phyloP scores from a whole-genome alignment of 2,329 filamentous ascomycete species.

The Thielaviopsis ethacetica region DNA sequence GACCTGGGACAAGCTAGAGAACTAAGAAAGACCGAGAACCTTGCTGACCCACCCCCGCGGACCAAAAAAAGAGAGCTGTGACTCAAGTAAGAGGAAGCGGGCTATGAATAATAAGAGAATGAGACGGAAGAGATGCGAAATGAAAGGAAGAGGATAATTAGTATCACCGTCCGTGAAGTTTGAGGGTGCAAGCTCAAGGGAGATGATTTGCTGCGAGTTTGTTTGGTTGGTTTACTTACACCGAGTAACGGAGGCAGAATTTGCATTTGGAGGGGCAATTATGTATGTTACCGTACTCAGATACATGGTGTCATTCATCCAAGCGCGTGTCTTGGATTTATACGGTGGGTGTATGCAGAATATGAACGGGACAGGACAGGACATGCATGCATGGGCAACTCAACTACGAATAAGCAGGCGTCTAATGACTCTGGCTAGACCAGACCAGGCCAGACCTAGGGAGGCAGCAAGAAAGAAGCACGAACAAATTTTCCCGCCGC shows the following conservation, averaged over 20 bases:
- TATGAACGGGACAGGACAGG: background rate
- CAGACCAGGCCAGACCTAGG: no score
- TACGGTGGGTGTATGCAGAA: background rate
- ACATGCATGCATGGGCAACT: no score
- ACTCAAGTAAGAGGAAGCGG: background rate
- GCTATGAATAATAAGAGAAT: background rate
- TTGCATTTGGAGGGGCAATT: background rate
- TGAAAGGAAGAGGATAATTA: background rate
- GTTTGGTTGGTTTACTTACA: background rate
- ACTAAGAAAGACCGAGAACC: background rate
- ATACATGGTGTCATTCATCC: background rate
- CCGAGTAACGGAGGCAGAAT: background rate
- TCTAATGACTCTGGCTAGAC: background rate
- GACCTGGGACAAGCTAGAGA: background rate
- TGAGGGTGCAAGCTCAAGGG: background rate
- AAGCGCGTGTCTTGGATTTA: background rate
- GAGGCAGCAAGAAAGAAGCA: background rate
- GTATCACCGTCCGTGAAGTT: background rate
- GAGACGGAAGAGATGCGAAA: background rate
- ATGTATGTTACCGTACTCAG: background rate
- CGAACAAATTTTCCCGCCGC: background rate
- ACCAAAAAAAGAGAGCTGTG: background rate
- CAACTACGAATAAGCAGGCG: background rate
- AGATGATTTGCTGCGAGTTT: background rate
- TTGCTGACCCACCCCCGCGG: background rate